Base-by-base conservation (phyloP, 2,329 filamentous ascomycete genomes). In the Penicillium sp. region DNA sequence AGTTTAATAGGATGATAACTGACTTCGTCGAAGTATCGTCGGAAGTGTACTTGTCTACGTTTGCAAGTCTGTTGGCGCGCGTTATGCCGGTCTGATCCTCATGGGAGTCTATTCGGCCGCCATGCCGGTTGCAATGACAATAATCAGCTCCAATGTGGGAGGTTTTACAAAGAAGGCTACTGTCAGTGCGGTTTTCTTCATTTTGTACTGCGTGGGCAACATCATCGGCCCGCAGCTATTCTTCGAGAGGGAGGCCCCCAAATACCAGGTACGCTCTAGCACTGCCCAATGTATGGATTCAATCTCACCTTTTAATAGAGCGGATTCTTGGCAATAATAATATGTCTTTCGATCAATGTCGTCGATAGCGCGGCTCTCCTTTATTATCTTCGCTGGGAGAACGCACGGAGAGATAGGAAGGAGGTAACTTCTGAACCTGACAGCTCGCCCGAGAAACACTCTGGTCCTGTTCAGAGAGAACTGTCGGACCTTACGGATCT, bases 131-230 rank as follows among this genome's bases (percentile, higher is more conserved):
- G 55, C 58, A 7, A 66, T 75, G 32, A 70, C 73, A 1, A 72
- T 74, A 67, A 73, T 78, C 39, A 71, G 74, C 3, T 71, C 67
- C 5, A 80, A 80, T 53, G 65, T 78, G 7, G 77, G 73, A 3
- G 78, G 77, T 0, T 77, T 79, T 47, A 78, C 76, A 1, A 80
- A 80, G 60, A 75, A 76, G 46, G 74, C 75, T 10, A 78, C 76
- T 0, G 70, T 75, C 6, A 77, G 73, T 20, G 76, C 77, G 0
- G 54, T 80, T 8, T 68, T 73, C 7, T 73, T 78, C 32, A 66
- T 78, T 17, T 65, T 69, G 24, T 78, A 76, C 54, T 73, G 72
- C 32, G 60, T 71, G 7, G 75, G 74, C 5, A 78, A 78, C 49
- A 74, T 78, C 20, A 61, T 77, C 17, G 75, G 74, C 0, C 75